phyloP scores from a whole-genome alignment of 164 flowering plant genomes.

The Magnolia officinalis region DNA sequence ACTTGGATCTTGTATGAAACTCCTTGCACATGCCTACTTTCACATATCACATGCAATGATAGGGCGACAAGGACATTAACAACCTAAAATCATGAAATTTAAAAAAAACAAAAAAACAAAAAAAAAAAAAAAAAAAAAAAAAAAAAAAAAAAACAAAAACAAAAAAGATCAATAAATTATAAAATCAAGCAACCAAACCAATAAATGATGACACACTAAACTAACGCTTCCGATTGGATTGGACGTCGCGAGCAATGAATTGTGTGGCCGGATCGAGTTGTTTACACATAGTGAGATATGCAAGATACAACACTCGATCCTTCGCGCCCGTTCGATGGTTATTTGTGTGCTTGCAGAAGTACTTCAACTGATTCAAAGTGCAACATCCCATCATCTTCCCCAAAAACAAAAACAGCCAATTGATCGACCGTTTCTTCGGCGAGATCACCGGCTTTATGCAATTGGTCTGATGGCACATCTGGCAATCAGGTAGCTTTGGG shows the following conservation, averaged over 20 bases:
- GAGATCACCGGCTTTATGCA: conserved; percentile 44
- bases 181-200: no score
- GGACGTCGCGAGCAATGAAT: conserved; percentile 1
- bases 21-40: no score
- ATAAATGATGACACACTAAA: no score
- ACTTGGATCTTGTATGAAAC: no score
- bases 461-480: conserved; percentile 35
- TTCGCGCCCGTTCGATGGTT: conserved; percentile 50
- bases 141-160: no score
- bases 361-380: conserved; percentile 34
- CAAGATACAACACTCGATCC: conserved; percentile 37
- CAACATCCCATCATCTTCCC: conserved; percentile 44
- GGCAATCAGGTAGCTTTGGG: conserved; percentile 41
- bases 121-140: no score
- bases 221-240: no score
- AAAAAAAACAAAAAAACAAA: no score
- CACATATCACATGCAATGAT: no score
- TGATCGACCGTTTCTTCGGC: conserved; percentile 39
- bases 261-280: conserved; percentile 29
- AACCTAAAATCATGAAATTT: no score
- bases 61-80: no score
- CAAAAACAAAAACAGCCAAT: conserved; percentile 49
- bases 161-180: no score
- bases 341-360: conserved; percentile 39
- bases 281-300: conserved; percentile 32